phyloP scores from a whole-genome alignment of 257 asterid species.

The Nicotiana noctiflora region DNA sequence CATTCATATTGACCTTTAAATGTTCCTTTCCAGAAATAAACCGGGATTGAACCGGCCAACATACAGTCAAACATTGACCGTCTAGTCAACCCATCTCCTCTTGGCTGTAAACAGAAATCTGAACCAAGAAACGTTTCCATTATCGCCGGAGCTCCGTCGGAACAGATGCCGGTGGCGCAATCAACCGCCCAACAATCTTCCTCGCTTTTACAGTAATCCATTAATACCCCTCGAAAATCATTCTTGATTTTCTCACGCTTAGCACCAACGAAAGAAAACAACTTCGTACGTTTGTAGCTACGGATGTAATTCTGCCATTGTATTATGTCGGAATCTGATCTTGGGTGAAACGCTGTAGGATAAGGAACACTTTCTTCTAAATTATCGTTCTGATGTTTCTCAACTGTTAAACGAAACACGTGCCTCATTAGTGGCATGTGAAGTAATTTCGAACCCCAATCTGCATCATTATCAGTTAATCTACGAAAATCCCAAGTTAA shows the following conservation, averaged over 20 bases:
- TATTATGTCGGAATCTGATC: constrained; percentile 16
- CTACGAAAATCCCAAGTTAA: constrained; percentile 74
- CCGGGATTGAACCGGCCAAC: constrained; percentile 43
- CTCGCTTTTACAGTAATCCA: constrained; percentile 24
- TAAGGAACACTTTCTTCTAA: constrained; percentile 32
- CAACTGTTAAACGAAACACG: constrained; percentile 39
- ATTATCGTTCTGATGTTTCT: constrained; percentile 25
- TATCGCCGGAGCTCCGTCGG: constrained; percentile 28
- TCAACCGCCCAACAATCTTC: constrained; percentile 21
- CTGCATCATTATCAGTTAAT: constrained; percentile 27
- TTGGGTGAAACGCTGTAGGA: constrained; percentile 34
- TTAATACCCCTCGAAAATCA: constrained; percentile 25
- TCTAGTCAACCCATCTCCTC: constrained; percentile 34
- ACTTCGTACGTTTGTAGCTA: constrained; percentile 13
- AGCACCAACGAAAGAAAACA: constrained; percentile 27
- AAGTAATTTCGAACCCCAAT: constrained; percentile 52
- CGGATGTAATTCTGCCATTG: constrained; percentile 25
- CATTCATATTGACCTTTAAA: constrained; percentile 32
- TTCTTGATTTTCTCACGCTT: constrained; percentile 22
- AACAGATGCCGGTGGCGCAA: constrained; percentile 20
- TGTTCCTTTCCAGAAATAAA: constrained; percentile 36
- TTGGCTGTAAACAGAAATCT: constrained; percentile 39
- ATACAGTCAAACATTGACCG: constrained; percentile 41
- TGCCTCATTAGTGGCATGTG: constrained; percentile 49
- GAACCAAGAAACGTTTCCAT: constrained; percentile 29